Evolutionary conservation across 345 rosid genomes (phyloP), one percentile per base, ranked within the genome.

Genomic region (Ceriops tagal): DNA sequence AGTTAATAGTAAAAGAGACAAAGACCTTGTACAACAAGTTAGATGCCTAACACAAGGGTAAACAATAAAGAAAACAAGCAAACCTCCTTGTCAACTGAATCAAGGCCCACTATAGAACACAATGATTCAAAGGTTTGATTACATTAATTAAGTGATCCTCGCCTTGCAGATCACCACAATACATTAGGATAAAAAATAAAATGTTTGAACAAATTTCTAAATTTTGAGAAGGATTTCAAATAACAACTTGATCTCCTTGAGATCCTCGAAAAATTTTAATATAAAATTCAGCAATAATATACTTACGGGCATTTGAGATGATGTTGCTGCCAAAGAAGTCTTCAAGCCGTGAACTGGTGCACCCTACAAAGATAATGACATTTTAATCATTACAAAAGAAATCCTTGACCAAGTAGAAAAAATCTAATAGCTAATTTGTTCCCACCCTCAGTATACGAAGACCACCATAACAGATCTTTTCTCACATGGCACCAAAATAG

Each of bases 261-360:
- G 49, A 70, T 19, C 55, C 60, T 58, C 34, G 56, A 66, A 32
- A 53, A 15, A 15, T 51, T 43, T 43, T 15, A 43, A 43, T 3
- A 15, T 43, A 34, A 58, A 58, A 64, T 52, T 19, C 60, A 26
- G 52, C 43, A 21, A 63, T 43, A 26, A 30, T 66, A 66, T 55
- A 80, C 79, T 67, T 87, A 90, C 97, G 64, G 79, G 83, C 63
- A 75, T 64, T 76, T 86, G 97, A 66, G 97, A 67, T 75, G 91
- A 79, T 66, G 92, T 30, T 34, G 84, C 75, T 65, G 85, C 84
- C 82, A 83, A 68, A 72, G 96, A 76, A 70, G 76, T 78, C 87
- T 95, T 95, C 87, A 85, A 80, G 86, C 87, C 83, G 75, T 83
- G 87, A 66, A 77, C 73, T 56, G 92, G 96, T 37, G 89, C 84